Evolutionary conservation across 2,329 filamentous ascomycete species (phyloP), one percentile per base, ranked within the genome.

Genomic region (Pestalotiopsis fici): DNA sequence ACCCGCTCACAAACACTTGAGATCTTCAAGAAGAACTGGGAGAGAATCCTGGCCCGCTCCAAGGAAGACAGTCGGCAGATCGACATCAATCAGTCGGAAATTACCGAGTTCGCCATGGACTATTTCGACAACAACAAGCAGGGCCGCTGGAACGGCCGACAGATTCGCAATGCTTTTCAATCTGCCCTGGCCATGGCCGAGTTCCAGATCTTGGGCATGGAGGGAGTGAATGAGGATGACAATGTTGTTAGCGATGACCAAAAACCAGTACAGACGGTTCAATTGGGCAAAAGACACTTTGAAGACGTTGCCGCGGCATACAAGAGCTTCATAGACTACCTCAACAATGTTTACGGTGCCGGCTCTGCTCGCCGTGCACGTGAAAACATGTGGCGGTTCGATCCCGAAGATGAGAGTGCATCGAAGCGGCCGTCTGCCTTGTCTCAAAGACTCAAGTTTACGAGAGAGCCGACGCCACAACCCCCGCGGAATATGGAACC

Each of bases 151-250:
- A 81, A 80, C 59, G 79, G 79, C 7, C 74, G 79, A 13, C 79
- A 81, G 65, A 81, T 81, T 57, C 76, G 78, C 55, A 80, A 75
- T 21, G 78, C 78, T 2, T 79, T 80, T 71, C 77, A 79, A 68
- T 78, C 73, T 15, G 72, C 72, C n/a, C 66, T 71, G 23, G 69
- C 70, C 11, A 47, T 72, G 39, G 70, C 55, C 1, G 55, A 57
- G 4, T 23, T 57, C 2, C 21, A 57, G 2, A 11, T 3, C 67
- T 69, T 21, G 1, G 43, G n/a, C 0, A 50, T 21, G 1, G n/a
- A 50, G 2, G 43, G 31, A 1, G 31, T 11, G 5, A 6, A 35
- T 6, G 3, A 35, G 31, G 4, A 35, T 11, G 3, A 5, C 0
- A 6, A 50, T 6, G 7, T 9, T 6, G n/a, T 28, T 2, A 57